A percentile compares a stretch with the other conserved stretches of the same genome.
These are phyloP conservation scores for Elongisporangium prolatum DNA, from an alignment of 352 stramenopile genomes.

Conservation along the genomic window DNA sequence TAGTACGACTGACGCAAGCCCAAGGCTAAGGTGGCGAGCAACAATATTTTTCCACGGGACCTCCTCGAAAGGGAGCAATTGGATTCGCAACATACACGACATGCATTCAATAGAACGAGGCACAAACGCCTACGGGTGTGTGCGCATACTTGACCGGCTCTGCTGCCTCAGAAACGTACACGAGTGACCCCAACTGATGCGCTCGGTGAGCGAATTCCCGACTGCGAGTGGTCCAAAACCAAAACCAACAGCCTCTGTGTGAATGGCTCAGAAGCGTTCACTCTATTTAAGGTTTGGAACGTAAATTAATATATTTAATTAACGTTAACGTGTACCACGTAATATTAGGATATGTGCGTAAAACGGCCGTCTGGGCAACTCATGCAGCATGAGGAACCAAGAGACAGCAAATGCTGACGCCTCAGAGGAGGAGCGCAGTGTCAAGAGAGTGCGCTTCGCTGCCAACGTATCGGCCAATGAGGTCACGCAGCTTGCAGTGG, in stretches of 20 bases:
- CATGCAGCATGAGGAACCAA: not conserved
- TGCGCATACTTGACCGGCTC: not conserved
- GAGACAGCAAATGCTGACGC: not conserved
- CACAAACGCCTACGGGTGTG: not conserved
- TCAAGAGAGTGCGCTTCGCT: slow-evolving; percentile 70
- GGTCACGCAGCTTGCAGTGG: slow-evolving; percentile 25
- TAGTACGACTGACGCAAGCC: slow-evolving; percentile 76
- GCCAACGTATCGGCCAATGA: slow-evolving; percentile 39
- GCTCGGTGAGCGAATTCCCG: not conserved
- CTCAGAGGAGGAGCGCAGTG: slow-evolving; percentile 7
- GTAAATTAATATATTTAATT: too few relatives aligned
- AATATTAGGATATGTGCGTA: not conserved
- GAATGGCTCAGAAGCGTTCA: not conserved
- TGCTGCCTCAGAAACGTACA: not conserved
- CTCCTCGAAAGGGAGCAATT: slow-evolving; percentile 5
- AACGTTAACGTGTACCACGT: not conserved
- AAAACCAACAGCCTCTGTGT: not conserved
- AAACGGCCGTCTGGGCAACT: not conserved
- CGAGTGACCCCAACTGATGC: not conserved
- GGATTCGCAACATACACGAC: slow-evolving; percentile 1
- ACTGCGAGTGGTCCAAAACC: not conserved
- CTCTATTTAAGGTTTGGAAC: not conserved
- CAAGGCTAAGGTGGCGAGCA: slow-evolving; percentile 74
- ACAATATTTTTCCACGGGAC: slow-evolving; percentile 63
- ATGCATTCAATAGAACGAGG: slow-evolving; percentile 2